Percentiles rank a stretch among this genome's conserved stretches.
phyloP scores from a whole-genome alignment of 345 rosid genomes.

The Sonneratia alba region DNA sequence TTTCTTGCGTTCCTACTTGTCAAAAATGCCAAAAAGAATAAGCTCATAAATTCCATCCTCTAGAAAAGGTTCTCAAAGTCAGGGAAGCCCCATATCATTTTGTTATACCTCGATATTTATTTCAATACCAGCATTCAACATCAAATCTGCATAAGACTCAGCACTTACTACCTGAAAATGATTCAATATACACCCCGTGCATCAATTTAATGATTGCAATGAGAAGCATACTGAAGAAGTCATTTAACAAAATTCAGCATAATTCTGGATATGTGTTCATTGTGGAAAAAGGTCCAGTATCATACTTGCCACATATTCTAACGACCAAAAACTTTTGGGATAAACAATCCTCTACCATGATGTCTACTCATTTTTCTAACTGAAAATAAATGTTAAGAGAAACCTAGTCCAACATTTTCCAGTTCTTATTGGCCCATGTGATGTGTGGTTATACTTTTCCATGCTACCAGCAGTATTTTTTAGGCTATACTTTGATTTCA shows the following conservation, averaged over 20 bases:
- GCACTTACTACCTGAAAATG: conserved; percentile 58
- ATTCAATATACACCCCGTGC: background rate
- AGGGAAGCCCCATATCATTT: background rate
- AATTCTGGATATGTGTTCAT: too few species aligned
- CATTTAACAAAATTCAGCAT: too few species aligned
- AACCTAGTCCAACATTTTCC: too few species aligned
- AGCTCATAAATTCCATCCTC: conserved; percentile 2
- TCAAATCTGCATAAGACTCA: conserved; percentile 52
- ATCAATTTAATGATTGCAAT: background rate
- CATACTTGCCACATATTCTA: background rate
- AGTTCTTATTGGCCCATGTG: too few species aligned
- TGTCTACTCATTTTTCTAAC: too few species aligned
- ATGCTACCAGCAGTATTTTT: too few species aligned
- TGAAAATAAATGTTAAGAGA: too few species aligned
- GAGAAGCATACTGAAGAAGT: background rate
- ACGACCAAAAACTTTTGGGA: background rate
- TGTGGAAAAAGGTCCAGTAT: too few species aligned
- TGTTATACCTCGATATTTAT: conserved; percentile 60
- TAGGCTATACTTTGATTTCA: too few species aligned
- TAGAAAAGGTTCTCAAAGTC: background rate
- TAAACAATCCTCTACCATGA: background rate
- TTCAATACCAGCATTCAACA: conserved; percentile 68
- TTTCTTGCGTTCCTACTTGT: conserved; percentile 51
- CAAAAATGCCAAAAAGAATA: background rate
- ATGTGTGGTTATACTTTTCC: too few species aligned